Base-by-base conservation (phyloP, 2,329 filamentous ascomycete genomes). In the Sclerotinia glacialis region DNA sequence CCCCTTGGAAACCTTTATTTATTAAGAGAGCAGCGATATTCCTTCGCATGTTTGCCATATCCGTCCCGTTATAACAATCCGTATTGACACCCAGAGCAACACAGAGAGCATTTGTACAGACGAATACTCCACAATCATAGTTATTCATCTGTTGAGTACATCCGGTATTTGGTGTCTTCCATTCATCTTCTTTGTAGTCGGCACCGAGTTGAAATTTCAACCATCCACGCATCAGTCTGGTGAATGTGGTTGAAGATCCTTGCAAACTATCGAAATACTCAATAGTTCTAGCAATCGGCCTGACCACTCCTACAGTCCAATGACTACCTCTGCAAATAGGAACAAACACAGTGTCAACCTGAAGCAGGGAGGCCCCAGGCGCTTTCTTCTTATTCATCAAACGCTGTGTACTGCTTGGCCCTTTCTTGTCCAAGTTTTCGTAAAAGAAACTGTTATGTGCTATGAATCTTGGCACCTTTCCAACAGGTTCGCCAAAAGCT, bases 91-190 rank as follows among this genome's bases (percentile, higher is more conserved):
- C 80, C 21, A 78, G 76, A 3, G 81, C 77, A 42, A 80, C 72
- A 65, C 86, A 90, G 58, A 92, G 83, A 21, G 85, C 87, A 73
- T 93, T 94, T 23, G 90, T 85, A 70, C 91, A 86, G 18, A 88
- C 85, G 75, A 92, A 91, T 4, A 92, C 85, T n/a, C 91, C 91
- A 71, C 91, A 93, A 75, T 93, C 91, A 73, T 84, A 86, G 1
- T 83, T 83, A 73, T 93, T 93, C 34, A 78, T 80, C 76, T 93
- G 90, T 3, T 70, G 72, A 0, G 85, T 82, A 46, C 84, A 85
- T 21, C 77, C 76, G 54, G 83, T 80, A n/a, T 78, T 75, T 9
- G 83, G 78, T 1, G 49, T 54, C 31, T 76, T 79, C 90, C 90
- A 93, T 50, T 90, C 87, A 1, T 78, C 77, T 18, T 79, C 78